A percentile compares a stretch with the other conserved stretches of the same genome.
phyloP scores from a whole-genome alignment of 495 filamentous ascomycete species.

The Sporormia fimetaria region DNA sequence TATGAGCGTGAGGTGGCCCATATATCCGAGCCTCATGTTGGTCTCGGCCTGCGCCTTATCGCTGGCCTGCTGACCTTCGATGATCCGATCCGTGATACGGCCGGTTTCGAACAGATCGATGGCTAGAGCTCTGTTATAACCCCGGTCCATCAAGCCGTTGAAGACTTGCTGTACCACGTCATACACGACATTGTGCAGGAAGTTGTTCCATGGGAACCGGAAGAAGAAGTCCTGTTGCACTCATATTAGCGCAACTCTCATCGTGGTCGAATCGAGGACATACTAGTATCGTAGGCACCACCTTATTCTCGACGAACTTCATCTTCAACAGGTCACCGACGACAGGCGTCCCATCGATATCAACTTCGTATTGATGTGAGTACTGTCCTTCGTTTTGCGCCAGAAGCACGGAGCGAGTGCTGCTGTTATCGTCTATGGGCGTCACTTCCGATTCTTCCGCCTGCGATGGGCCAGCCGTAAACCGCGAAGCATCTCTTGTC shows the following conservation, averaged over 20 bases:
- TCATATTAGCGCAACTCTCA: slow-evolving; percentile 4
- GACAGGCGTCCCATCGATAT: slow-evolving; percentile 64
- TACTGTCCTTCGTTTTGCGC: slow-evolving; percentile 17
- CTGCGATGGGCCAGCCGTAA: slow-evolving; percentile 11
- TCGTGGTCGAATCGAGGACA: slow-evolving; percentile 29
- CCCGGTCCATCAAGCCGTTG: slow-evolving; percentile 94
- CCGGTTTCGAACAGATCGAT: slow-evolving; percentile 86
- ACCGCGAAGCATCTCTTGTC: slow-evolving; percentile 7
- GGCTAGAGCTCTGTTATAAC: slow-evolving; percentile 85
- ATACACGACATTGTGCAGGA: slow-evolving; percentile 98
- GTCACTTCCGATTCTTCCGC: slow-evolving; percentile 25
- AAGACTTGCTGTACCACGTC: slow-evolving; percentile 99
- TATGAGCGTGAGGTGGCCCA: slow-evolving; percentile 95
- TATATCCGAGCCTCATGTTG: slow-evolving; percentile 91
- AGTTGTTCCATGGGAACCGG: slow-evolving; percentile 98
- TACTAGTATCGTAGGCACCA: slow-evolving; percentile 92
- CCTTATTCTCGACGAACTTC: slow-evolving; percentile 85
- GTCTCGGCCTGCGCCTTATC: slow-evolving; percentile 69
- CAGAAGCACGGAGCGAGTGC: slow-evolving; percentile 20
- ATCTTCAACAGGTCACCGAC: slow-evolving; percentile 97
- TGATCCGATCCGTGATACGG: slow-evolving; percentile 79
- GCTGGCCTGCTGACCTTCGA: slow-evolving; percentile 76
- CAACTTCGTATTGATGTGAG: slow-evolving; percentile 44
- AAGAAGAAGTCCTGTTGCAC: slow-evolving; percentile 78
- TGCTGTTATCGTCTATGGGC: slow-evolving; percentile 24